These are phyloP conservation scores for Claviceps lovelessii DNA, from an alignment of 2,329 filamentous ascomycete species.

Conservation along the genomic window DNA sequence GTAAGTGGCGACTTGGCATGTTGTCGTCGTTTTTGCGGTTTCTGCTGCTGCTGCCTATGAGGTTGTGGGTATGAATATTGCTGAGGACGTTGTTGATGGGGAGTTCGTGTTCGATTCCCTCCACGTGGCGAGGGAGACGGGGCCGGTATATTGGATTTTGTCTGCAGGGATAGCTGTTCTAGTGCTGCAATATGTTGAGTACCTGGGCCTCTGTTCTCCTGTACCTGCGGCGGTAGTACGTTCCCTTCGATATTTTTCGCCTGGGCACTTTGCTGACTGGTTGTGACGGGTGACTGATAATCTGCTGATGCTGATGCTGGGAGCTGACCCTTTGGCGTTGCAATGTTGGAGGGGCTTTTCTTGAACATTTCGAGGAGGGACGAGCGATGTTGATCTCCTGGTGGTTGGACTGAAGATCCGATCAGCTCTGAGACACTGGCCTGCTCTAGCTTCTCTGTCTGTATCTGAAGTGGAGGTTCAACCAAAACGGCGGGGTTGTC, in stretches of 20 bases:
- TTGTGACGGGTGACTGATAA: not conserved
- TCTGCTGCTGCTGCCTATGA: not conserved
- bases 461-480: not conserved
- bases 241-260: not conserved
- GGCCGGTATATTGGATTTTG: slow-evolving; percentile 5
- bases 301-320: not conserved
- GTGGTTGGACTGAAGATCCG: slow-evolving; percentile 13
- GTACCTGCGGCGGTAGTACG: not conserved
- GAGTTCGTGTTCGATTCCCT: not conserved
- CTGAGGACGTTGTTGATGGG: slow-evolving; percentile 4
- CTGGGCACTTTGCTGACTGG: not conserved
- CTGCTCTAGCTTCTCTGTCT: not conserved
- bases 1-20: not conserved
- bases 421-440: slow-evolving; percentile 15
- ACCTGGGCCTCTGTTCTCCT: not conserved
- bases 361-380: slow-evolving; percentile 42
- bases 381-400: slow-evolving; percentile 27
- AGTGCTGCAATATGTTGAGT: slow-evolving; percentile 5
- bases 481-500: not conserved
- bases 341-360: slow-evolving; percentile 14
- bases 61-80: slow-evolving; percentile 6
- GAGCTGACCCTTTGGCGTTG: not conserved
- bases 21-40: not conserved
- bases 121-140: slow-evolving; percentile 7
- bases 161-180: slow-evolving; percentile 11